These are phyloP conservation scores for Hypoxylon sp. DNA, from an alignment of 2,329 filamentous ascomycete species.

Conservation along the genomic window DNA sequence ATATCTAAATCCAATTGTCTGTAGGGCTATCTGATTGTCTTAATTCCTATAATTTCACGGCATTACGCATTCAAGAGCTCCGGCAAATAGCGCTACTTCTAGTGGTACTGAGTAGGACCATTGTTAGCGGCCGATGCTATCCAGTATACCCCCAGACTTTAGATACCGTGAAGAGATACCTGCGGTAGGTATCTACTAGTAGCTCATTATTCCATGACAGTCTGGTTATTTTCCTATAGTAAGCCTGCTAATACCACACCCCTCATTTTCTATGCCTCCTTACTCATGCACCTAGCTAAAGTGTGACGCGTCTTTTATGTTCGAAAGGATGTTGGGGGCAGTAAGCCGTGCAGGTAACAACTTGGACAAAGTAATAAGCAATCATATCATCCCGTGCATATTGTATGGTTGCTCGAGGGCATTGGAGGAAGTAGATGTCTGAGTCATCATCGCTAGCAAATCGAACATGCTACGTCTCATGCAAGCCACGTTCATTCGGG, in stretches of 20 bases:
- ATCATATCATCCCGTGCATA: slow-evolving; percentile 12
- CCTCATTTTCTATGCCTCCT: slow-evolving; percentile 9
- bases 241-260: slow-evolving; percentile 20
- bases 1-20: too few relatives aligned
- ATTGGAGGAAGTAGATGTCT: slow-evolving; percentile 16
- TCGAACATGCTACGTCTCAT: slow-evolving; percentile 1
- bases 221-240: slow-evolving; percentile 3
- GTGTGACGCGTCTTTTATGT: not conserved
- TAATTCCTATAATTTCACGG: too few relatives aligned
- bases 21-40: too few relatives aligned
- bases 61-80: too few relatives aligned
- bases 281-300: slow-evolving; percentile 10
- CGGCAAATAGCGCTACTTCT: too few relatives aligned
- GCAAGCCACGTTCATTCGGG: slow-evolving; percentile 6
- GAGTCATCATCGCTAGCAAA: slow-evolving; percentile 10
- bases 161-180: not conserved
- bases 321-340: slow-evolving; percentile 1
- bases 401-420: not conserved
- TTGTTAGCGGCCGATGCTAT: too few relatives aligned
- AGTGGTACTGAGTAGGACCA: too few relatives aligned
- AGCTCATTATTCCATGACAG: not conserved
- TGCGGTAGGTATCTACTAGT: not conserved
- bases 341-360: not conserved
- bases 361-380: not conserved
- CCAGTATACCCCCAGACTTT: not conserved